A percentile compares a stretch with the other conserved stretches of the same genome.
Evolutionary conservation across 2,329 filamentous ascomycete genomes (phyloP).

Genomic region (Colletotrichum siamense): DNA sequence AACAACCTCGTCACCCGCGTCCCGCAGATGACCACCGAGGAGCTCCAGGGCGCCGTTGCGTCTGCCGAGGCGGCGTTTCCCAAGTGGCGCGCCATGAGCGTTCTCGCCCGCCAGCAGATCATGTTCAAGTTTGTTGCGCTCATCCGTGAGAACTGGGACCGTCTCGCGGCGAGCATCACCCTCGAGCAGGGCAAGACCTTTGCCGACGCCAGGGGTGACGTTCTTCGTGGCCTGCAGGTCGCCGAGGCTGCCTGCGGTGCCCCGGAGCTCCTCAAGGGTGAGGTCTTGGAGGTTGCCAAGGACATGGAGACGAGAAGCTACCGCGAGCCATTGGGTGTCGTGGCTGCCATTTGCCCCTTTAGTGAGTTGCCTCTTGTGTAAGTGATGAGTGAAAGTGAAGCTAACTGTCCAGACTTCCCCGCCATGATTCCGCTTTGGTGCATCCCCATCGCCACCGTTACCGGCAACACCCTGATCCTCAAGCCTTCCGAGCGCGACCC

Average conservation of each 20-base stretch:
- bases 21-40: constrained; percentile 79
- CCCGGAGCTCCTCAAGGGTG: constrained; percentile 81
- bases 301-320: constrained; percentile 90
- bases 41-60: constrained; percentile 77
- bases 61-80: constrained; percentile 80
- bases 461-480: constrained; percentile 82
- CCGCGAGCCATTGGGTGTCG: constrained; percentile 80
- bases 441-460: constrained; percentile 83
- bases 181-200: constrained; percentile 91
- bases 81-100: constrained; percentile 73
- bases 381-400: background rate
- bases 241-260: constrained; percentile 84
- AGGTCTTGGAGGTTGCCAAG: constrained; percentile 84
- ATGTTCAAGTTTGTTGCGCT: constrained; percentile 86
- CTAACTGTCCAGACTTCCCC: constrained; percentile 73
- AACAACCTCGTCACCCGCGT: constrained; percentile 86
- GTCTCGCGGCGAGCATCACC: constrained; percentile 83
- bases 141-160: constrained; percentile 85
- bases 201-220: constrained; percentile 81
- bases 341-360: constrained; percentile 86
- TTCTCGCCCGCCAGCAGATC: constrained; percentile 79
- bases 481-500: constrained; percentile 89
- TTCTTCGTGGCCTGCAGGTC: constrained; percentile 82
- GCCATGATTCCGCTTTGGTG: constrained; percentile 95
- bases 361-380: constrained; percentile 56